Base-by-base conservation (phyloP, 768 basidiomycete genomes). In the Crepidotus variabilis region DNA sequence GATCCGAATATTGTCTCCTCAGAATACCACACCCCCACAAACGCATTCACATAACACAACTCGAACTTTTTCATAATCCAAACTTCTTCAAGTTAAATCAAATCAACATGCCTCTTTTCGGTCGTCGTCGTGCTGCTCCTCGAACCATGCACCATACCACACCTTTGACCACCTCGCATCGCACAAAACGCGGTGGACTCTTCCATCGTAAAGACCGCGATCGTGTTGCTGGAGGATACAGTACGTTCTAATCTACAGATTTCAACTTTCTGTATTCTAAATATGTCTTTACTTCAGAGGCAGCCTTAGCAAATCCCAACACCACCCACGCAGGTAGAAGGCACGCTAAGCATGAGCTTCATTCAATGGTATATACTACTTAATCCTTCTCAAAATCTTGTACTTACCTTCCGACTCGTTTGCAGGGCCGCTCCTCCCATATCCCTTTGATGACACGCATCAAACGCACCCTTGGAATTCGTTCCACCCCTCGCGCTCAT, bases 391-490 rank as follows among this genome's bases (percentile, higher is more conserved):
- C 23, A 33, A 20, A 16, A 36, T 49, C 6, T 5, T 16, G 11
- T 16, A 8, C 23, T 11, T 18, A 18, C 18, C 23, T 45, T 54
- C 11, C 6, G n/a, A 1, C 28, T 46, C 14, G 39, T 23, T 46
- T 2, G 32, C 61, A 83, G 79, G 79, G 80, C 50, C 72, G 73
- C 39, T 72, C 71, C 16, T 67, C 77, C 16, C 78, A 80, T 63
- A 77, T 82, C 43, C 70, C 79, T 14, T 63, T 83, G 53, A 74
- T 80, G 77, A 80, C 79, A 46, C 78, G 72, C 63, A 67, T 84
- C 61, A 81, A 78, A 61, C 78, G 77, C 28, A 67, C 77, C 0
- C 63, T 84, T n/a, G 82, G 81, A 6, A 80, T 83, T 43, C 75
- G 74, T 11, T 78, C 75, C 51, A 74, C 75, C 10, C 75, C 76